Evolutionary conservation across 768 basidiomycete species (phyloP), one percentile per base, ranked within the genome.

Genomic region (Russula earlei): DNA sequence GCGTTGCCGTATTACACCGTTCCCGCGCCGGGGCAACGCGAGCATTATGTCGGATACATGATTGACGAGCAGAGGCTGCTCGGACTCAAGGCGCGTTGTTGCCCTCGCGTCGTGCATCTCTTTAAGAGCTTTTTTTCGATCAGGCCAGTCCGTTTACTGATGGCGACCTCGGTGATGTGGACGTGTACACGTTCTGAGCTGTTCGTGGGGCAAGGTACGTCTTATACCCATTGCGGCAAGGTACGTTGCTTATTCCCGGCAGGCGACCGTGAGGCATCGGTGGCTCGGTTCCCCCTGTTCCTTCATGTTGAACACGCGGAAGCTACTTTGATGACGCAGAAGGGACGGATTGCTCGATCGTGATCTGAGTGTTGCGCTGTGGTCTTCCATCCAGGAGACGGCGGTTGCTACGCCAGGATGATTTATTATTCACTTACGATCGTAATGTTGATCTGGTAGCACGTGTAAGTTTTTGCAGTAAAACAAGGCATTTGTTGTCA

Each of bases 1-100:
- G 40, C 11, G 6, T 29, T 74, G 14, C 69, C 72, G 2, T 74
- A 68, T 41, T 64, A 51, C 45, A 34, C 59, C 12, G 51, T 54
- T 9, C 49, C 57, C 1, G 46, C 46, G 11, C 56, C 59, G 3
- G 43, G 46, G 47, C 12, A 58, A 58, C 5, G 48, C 27, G 42
- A 44, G 20, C 47, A 25, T 7, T 74, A 67, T 37, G 66, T 67
- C 4, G 73, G 72, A 6, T 54, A 72, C 49, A 73, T 72, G 71
- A 67, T 75, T 25, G 73, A 75, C 48, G 71, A 73, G 29, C 69
- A 68, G 37, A 62, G 73, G 49, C 27, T 75, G 41, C 60, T 75
- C 24, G 69, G 70, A 24, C 34, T 75, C 22, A 67, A 67, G 65
- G 73, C 74, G 49, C 24, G 58, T 55, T 42, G 34, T 4, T 36